Conservation (phyloP, 139 green algal genomes). For the Astrephomene gubernaculifera region DNA sequence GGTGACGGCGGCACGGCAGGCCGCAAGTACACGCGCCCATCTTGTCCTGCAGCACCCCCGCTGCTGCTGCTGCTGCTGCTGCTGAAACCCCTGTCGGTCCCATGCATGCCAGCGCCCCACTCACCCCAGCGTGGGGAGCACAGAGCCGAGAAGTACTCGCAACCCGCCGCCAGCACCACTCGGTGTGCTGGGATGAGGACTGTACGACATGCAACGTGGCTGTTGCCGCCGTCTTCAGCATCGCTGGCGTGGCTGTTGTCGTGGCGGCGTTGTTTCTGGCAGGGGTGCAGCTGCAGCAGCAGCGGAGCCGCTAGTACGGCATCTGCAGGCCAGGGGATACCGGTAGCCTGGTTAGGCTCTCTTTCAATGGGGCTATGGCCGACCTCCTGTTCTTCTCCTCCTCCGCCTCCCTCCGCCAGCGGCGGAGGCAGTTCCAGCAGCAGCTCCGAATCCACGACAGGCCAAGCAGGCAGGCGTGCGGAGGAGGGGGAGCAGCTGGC, state of each 20-base stretch:
- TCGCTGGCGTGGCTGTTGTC: neutral
- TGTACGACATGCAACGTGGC: neutral
- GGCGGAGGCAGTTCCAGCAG: no score
- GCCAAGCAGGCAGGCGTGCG: no score
- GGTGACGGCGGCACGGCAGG: neutral
- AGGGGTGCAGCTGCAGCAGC: neutral
- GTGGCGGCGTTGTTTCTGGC: neutral
- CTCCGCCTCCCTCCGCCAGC: no score
- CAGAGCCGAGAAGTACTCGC: slow-evolving; percentile 31
- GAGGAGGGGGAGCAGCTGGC: no score
- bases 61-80: neutral
- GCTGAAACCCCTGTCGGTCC: neutral
- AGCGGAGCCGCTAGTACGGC: neutral
- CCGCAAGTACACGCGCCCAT: slow-evolving; percentile 9
- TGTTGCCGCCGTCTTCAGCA: neutral
- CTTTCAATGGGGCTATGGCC: no score
- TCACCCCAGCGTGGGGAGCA: slow-evolving; percentile 6
- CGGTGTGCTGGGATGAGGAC: slow-evolving; percentile 11
- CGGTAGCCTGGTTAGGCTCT: no score
- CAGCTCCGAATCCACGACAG: no score
- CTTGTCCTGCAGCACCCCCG: neutral
- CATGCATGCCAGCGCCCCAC: neutral
- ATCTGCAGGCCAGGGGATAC: slow-evolving; percentile 14
- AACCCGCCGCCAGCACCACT: neutral
- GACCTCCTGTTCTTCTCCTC: no score